phyloP scores from a whole-genome alignment of 2,329 filamentous ascomycete genomes.

The Phaeosphaeriaceae sp. region DNA sequence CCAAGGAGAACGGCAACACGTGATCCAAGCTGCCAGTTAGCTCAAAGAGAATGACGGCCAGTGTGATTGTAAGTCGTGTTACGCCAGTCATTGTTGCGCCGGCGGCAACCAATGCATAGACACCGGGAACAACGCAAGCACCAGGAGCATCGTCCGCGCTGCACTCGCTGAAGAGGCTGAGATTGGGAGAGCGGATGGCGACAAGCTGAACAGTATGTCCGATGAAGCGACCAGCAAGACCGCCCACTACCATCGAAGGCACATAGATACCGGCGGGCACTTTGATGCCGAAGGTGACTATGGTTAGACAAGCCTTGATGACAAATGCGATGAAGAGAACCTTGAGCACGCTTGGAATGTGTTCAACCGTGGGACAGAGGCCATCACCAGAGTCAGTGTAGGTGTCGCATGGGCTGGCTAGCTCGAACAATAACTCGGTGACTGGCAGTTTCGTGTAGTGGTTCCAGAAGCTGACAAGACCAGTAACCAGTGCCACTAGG shows the following conservation, averaged over 20 bases:
- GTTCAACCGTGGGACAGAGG: conserved; percentile 76
- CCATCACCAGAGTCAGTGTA: conserved; percentile 72
- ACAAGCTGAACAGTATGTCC: conserved; percentile 86
- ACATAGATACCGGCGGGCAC: conserved; percentile 97
- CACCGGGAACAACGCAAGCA: conserved; percentile 92
- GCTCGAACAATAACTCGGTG: conserved; percentile 86
- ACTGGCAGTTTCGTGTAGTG: conserved; percentile 86
- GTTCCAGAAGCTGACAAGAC: conserved; percentile 91
- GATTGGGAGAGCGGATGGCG: conserved; percentile 75
- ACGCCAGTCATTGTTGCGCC: conserved; percentile 98
- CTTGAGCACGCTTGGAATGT: conserved; percentile 78
- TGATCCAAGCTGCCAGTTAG: conserved; percentile 94
- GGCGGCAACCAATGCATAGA: conserved; percentile 92
- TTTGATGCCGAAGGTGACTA: conserved; percentile 94
- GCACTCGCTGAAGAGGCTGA: conserved; percentile 77
- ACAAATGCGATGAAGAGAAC: conserved; percentile 80
- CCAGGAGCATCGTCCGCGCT: conserved; percentile 71
- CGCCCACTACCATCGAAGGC: conserved; percentile 97
- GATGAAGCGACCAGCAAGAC: conserved; percentile 85
- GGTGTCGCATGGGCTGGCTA: conserved; percentile 85
- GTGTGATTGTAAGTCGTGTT: conserved; percentile 87
- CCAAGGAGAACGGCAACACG: conserved; percentile 90
- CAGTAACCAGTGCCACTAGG: conserved; percentile 85
- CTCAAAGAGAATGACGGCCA: conserved; percentile 95
- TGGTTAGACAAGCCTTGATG: conserved; percentile 87